These are phyloP conservation scores for Aureoboletus auriporus DNA, from an alignment of 768 basidiomycete genomes.

Conservation along the genomic window DNA sequence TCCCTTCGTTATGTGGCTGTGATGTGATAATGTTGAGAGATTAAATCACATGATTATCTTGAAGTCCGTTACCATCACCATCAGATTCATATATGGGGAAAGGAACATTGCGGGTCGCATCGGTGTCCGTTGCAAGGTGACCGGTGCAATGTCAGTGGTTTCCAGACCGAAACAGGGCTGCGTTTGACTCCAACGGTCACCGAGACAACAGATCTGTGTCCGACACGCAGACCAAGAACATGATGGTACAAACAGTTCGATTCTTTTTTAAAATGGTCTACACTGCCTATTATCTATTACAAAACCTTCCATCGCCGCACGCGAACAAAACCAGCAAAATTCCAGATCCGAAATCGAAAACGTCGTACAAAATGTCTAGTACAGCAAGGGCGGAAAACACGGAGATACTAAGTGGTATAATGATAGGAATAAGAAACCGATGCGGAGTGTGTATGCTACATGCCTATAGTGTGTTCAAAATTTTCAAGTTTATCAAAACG, in stretches of 20 bases:
- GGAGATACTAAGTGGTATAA: conserved; percentile 15
- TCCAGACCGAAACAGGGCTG: neutral
- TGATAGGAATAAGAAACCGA: conserved; percentile 19
- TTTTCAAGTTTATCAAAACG: conserved; percentile 14
- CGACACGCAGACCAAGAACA: neutral
- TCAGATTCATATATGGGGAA: neutral
- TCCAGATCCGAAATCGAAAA: neutral
- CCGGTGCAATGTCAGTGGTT: neutral
- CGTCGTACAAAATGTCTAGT: neutral
- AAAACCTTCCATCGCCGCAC: conserved; percentile 2
- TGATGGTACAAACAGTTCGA: conserved; percentile 6
- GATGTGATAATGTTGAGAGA: neutral
- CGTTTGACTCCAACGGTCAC: neutral
- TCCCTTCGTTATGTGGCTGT: conserved; percentile 14
- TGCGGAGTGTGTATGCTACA: conserved; percentile 21
- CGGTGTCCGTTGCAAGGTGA: neutral
- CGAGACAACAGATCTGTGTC: conserved; percentile 4
- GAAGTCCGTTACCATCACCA: too few species aligned
- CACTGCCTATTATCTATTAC: conserved; percentile 18
- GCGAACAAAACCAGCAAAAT: neutral
- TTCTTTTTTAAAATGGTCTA: conserved; percentile 9
- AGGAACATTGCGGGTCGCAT: neutral
- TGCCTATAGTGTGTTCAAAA: conserved; percentile 6
- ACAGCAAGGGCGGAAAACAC: neutral
- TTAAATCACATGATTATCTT: too few species aligned